Percentiles rank a stretch among this genome's conserved stretches.
Conservation (phyloP, 768 basidiomycete genomes). For the Podaxis sp. region DNA sequence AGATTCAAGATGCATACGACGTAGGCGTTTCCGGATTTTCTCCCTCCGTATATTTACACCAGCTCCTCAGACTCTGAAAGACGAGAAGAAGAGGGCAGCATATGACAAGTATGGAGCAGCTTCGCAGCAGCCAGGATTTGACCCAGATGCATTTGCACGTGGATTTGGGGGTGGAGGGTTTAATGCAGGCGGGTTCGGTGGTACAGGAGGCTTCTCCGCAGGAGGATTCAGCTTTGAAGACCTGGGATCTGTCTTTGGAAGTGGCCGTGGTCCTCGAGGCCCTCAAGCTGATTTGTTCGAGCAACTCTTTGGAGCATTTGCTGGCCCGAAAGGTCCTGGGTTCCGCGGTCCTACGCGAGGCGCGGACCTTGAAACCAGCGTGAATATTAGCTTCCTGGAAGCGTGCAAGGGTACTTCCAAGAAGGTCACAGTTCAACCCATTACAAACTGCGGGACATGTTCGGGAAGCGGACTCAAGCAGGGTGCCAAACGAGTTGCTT, state of each 20-base stretch:
- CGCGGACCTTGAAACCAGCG: slow-evolving; percentile 75
- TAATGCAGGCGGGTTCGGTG: slow-evolving; percentile 12
- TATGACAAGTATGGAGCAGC: slow-evolving; percentile 93
- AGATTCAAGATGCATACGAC: slow-evolving; percentile 97
- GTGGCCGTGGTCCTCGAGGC: slow-evolving; percentile 41
- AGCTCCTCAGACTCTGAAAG: slow-evolving; percentile 75
- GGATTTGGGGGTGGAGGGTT: slow-evolving; percentile 48
- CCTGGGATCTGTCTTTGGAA: slow-evolving; percentile 61
- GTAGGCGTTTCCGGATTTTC: slow-evolving; percentile 39
- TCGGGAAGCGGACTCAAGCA: slow-evolving; percentile 83
- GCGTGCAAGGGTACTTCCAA: slow-evolving; percentile 88
- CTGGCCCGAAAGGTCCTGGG: slow-evolving; percentile 42
- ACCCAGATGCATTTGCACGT: slow-evolving; percentile 76
- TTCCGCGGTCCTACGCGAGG: slow-evolving; percentile 54
- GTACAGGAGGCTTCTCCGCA: slow-evolving; percentile 32
- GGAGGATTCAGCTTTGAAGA: slow-evolving; percentile 77
- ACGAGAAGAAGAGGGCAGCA: slow-evolving; percentile 87
- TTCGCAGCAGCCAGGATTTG: slow-evolving; percentile 92
- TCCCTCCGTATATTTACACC: slow-evolving; percentile 7
- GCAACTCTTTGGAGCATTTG: slow-evolving; percentile 76
- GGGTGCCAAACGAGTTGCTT: slow-evolving; percentile 80
- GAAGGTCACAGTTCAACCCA: slow-evolving; percentile 73
- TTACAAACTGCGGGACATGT: slow-evolving; percentile 84
- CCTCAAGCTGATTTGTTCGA: slow-evolving; percentile 68
- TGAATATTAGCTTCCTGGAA: slow-evolving; percentile 86